Conservation (phyloP, 495 filamentous ascomycete genomes). For the Penicillium crystallinum region DNA sequence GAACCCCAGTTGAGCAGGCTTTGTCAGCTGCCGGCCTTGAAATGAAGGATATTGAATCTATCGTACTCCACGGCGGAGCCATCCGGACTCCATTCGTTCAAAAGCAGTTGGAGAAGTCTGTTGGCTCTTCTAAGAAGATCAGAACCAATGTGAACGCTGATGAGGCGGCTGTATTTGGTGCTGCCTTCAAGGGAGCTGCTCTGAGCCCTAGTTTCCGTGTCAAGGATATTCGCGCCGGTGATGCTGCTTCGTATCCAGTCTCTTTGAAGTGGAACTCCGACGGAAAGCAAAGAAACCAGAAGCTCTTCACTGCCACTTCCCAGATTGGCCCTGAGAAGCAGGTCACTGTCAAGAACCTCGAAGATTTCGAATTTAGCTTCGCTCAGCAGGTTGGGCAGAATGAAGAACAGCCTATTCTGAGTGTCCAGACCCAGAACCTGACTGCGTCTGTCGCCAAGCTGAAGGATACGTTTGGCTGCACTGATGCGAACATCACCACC, state of each 20-base stretch:
- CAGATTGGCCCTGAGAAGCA: slow-evolving; percentile 76
- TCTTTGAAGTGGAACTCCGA: slow-evolving; percentile 61
- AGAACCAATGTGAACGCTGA: slow-evolving; percentile 94
- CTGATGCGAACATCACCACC: slow-evolving; percentile 68
- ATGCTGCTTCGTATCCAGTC: slow-evolving; percentile 66
- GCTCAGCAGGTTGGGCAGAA: slow-evolving; percentile 59
- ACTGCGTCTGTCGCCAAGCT: slow-evolving; percentile 74
- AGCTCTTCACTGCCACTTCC: slow-evolving; percentile 76
- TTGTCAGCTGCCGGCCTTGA: slow-evolving; percentile 66
- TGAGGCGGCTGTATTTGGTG: slow-evolving; percentile 94
- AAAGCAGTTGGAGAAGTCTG: slow-evolving; percentile 72
- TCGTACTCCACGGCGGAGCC: slow-evolving; percentile 90
- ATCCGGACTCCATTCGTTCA: slow-evolving; percentile 93
- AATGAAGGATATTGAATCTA: slow-evolving; percentile 74
- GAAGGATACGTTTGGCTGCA: slow-evolving; percentile 70
- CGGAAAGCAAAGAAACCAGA: slow-evolving; percentile 60
- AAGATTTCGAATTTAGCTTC: slow-evolving; percentile 78
- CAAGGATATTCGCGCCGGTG: slow-evolving; percentile 83
- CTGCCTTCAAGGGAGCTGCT: slow-evolving; percentile 87
- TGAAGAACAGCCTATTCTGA: slow-evolving; percentile 43
- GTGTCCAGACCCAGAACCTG: slow-evolving; percentile 71
- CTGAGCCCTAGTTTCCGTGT: slow-evolving; percentile 92
- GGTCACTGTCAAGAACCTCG: slow-evolving; percentile 77
- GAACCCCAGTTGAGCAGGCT: slow-evolving; percentile 65
- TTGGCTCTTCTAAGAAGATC: slow-evolving; percentile 69